These are phyloP conservation scores for Iris macrosiphon DNA, from an alignment of 106 monocot species.

Conservation along the genomic window DNA sequence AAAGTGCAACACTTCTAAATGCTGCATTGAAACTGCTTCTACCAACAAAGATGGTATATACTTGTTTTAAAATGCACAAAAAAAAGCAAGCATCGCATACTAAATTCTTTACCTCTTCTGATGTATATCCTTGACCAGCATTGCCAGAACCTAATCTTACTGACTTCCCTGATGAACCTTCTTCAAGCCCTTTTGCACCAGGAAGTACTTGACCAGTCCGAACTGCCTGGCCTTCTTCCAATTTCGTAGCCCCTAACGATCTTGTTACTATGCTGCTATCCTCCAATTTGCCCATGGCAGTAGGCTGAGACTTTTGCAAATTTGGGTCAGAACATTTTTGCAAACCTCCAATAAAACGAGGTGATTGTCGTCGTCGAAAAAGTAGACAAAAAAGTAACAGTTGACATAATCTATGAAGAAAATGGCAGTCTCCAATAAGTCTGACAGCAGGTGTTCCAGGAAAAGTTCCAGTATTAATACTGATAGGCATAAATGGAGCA, in stretches of 20 bases:
- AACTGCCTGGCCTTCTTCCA: slow-evolving; percentile 59
- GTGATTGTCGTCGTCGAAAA: slow-evolving; percentile 77
- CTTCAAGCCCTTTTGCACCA: slow-evolving; percentile 72
- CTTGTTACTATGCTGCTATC: slow-evolving; percentile 29
- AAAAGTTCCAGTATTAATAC: slow-evolving; percentile 97
- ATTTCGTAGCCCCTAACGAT: slow-evolving; percentile 35
- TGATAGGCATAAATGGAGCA: slow-evolving; percentile 79
- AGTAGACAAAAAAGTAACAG: slow-evolving; percentile 87
- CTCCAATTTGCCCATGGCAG: slow-evolving; percentile 51
- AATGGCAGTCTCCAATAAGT: slow-evolving; percentile 97
- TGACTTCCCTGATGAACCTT: slow-evolving; percentile 48
- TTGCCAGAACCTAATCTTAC: slow-evolving; percentile 77
- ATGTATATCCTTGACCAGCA: slow-evolving; percentile 97
- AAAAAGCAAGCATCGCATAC: not conserved
- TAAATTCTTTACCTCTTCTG: slow-evolving; percentile 68
- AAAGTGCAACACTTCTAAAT: not conserved
- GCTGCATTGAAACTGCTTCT: not conserved
- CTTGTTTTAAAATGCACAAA: not conserved
- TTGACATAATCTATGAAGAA: slow-evolving; percentile 95
- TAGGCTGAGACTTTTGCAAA: slow-evolving; percentile 42
- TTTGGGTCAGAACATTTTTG: slow-evolving; percentile 52
- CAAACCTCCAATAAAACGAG: slow-evolving; percentile 26
- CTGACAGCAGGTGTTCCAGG: slow-evolving; percentile 99
- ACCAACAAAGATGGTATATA: not conserved
- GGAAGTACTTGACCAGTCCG: slow-evolving; percentile 50